A percentile compares a stretch with the other conserved stretches of the same genome.
phyloP scores from a whole-genome alignment of 148 eudicot species.

The Polygonum maritimum region DNA sequence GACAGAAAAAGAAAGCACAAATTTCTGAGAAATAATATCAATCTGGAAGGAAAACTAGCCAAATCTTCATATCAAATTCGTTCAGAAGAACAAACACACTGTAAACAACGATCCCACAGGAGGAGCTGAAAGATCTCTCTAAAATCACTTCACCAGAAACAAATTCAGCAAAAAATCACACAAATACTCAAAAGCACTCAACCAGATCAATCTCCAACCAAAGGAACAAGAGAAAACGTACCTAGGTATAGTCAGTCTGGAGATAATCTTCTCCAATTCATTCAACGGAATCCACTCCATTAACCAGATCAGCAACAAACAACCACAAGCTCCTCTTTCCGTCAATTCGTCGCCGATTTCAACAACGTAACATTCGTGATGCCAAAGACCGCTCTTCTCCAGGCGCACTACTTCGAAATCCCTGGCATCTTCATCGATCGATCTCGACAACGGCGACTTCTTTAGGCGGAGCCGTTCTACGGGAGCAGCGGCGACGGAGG shows the following conservation, averaged over 20 bases:
- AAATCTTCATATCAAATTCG: not conserved
- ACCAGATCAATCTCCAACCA: not conserved
- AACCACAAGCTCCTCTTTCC: not conserved
- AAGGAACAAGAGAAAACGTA: conserved; percentile 13
- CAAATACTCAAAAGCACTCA: not conserved
- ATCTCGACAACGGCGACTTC: too few relatives aligned
- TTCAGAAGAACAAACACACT: not conserved
- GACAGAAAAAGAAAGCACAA: not conserved
- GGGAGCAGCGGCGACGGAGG: too few relatives aligned
- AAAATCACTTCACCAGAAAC: not conserved
- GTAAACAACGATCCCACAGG: too few relatives aligned
- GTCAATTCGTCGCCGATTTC: too few relatives aligned
- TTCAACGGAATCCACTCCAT: conserved; percentile 74
- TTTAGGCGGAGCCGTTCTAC: too few relatives aligned
- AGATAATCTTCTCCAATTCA: conserved; percentile 81
- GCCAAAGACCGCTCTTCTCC: too few relatives aligned
- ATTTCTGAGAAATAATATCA: not conserved
- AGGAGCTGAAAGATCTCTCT: not conserved
- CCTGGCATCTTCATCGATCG: too few relatives aligned
- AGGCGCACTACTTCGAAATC: too few relatives aligned
- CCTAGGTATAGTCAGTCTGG: conserved; percentile 78
- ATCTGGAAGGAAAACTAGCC: not conserved
- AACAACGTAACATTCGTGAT: too few relatives aligned
- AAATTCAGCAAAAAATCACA: not conserved
- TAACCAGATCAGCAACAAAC: not conserved